Base-by-base conservation (phyloP, 257 asterid species). In the Orobanche coerulescens region DNA sequence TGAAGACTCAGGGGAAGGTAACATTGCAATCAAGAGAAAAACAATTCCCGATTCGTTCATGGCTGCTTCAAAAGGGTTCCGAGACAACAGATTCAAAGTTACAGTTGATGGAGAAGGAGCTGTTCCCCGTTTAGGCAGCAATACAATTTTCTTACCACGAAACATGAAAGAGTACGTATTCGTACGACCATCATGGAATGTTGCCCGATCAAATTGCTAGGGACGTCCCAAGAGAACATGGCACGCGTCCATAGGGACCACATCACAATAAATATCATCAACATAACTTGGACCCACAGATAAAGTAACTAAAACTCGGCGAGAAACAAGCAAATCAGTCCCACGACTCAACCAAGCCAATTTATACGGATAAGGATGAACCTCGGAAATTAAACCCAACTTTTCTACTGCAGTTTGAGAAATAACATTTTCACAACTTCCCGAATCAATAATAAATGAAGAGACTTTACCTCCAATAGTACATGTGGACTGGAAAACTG, bases 221-320 rank as follows among this genome's bases (percentile, higher is more conserved):
- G 40, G 40, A 7, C 40, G 54, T 0, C 54, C 54, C 0, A 60
- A 10, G 0, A 40, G 1, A 0, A 61, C 0, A 5, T 61, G 57
- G 3, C 46, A 61, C 0, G 66, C 31, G 19, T 61, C 66, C 66
- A 61, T 61, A 0, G 46, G 66, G 7, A 61, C 57, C 13, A 61
- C 24, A 22, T 61, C 46, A 18, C 40, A 60, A 3, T 6, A 1
- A 6, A 58, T 13, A 1, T 58, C 64, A 37, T 58, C 64, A 0
- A 3, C 3, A 25, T 60, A 42, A 1, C 53, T 24, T 13, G 26
- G 14, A 0, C 54, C 53, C n/a, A 61, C 16, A 28, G 42, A 42
- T 0, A 60, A 3, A 1, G 42, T 1, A 4, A 60, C 65, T 25
- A 42, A 9, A 6, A 9, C 19, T 6, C 28, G 42, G 0, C 16